These are phyloP conservation scores for Pythium volutum DNA, from an alignment of 352 stramenopile species.

Conservation along the genomic window DNA sequence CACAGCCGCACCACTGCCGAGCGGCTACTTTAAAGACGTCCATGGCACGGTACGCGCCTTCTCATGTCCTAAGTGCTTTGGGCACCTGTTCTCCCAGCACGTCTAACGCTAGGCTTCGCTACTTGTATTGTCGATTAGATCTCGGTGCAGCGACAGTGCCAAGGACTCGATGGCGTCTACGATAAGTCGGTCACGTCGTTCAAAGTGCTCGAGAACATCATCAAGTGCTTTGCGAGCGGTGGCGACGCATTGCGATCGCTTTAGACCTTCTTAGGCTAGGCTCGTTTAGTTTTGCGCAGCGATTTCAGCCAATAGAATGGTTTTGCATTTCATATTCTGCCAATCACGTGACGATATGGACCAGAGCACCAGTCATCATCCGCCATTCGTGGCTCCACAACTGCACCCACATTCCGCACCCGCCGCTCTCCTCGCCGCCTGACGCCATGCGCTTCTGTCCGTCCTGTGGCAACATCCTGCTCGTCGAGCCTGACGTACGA, in stretches of 20 bases:
- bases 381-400: conserved; percentile 9
- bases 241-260: conserved; percentile 31
- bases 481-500: conserved; percentile 83
- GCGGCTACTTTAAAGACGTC: conserved; percentile 74
- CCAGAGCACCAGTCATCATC: not conserved
- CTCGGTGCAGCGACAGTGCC: conserved; percentile 35
- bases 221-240: conserved; percentile 51
- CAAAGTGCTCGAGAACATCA: conserved; percentile 70
- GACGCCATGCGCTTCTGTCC: conserved; percentile 86
- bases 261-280: not conserved
- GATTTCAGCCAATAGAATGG: conserved; percentile 5
- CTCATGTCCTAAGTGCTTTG: not conserved
- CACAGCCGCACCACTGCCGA: conserved; percentile 46
- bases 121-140: conserved; percentile 28
- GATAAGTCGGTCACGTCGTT: conserved; percentile 41
- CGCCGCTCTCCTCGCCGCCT: too few species aligned
- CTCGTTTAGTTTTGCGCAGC: not conserved
- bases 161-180: conserved; percentile 24
- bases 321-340: not conserved
- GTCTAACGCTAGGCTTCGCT: not conserved
- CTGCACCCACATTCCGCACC: not conserved
- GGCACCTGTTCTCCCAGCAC: not conserved
- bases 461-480: conserved; percentile 88
- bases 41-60: conserved; percentile 54
- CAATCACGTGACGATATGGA: not conserved